phyloP scores from a whole-genome alignment of 2,329 filamentous ascomycete genomes.

The Trichoderma sp. region DNA sequence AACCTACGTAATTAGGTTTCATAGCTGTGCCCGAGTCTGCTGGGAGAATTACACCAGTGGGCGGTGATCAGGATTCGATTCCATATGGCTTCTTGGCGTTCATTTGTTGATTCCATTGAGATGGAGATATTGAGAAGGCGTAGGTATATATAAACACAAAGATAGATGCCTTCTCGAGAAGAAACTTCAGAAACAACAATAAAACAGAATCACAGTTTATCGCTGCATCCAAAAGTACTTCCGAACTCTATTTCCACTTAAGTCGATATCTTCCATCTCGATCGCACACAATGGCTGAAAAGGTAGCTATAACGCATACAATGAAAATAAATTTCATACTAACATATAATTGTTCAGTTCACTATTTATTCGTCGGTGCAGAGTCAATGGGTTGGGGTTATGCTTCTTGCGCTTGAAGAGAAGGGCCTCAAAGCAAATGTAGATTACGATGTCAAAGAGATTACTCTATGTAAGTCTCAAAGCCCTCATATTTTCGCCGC shows the following conservation, averaged over 20 bases:
- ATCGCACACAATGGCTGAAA: neutral
- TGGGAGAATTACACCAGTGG: neutral
- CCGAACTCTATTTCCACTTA: neutral
- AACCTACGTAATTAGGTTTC: neutral
- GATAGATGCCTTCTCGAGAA: neutral
- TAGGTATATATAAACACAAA: neutral
- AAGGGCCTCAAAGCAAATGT: slow-evolving; percentile 21
- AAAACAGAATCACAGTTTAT: neutral
- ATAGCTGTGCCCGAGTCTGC: neutral
- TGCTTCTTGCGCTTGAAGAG: slow-evolving; percentile 21
- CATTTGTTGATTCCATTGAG: neutral
- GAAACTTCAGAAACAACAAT: neutral
- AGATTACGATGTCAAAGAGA: slow-evolving; percentile 20
- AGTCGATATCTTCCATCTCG: neutral
- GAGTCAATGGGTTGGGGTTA: slow-evolving; percentile 24
- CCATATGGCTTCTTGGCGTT: neutral
- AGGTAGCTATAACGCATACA: neutral
- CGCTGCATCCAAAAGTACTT: neutral
- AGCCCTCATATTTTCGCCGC: neutral
- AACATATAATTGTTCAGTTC: neutral
- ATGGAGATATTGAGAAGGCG: neutral
- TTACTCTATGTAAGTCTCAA: neutral
- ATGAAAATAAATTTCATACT: neutral
- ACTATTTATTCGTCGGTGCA: slow-evolving; percentile 18
- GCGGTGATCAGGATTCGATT: neutral